These are phyloP conservation scores for Brasenia schreberi DNA, from an alignment of 164 flowering plant genomes.

Conservation along the genomic window DNA sequence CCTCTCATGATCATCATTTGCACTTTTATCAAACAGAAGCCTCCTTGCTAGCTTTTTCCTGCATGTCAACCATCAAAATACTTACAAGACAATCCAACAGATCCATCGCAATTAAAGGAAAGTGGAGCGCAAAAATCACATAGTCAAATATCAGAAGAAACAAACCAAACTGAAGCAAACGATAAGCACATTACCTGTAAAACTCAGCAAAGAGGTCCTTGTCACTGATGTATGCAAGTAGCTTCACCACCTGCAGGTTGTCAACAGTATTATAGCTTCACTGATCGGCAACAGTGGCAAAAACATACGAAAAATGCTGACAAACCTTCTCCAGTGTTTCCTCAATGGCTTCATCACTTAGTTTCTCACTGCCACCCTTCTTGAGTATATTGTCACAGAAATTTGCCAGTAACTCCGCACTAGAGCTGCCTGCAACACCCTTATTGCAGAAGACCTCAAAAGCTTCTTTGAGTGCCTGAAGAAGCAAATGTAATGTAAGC, in stretches of 20 bases:
- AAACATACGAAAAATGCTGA: too few species aligned
- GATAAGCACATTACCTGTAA: conserved; percentile 37
- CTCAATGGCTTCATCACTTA: conserved; percentile 92
- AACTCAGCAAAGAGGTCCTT: conserved; percentile 94
- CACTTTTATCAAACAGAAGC: conserved; percentile 85
- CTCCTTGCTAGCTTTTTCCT: conserved; percentile 93
- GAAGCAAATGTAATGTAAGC: neutral
- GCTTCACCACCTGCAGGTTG: conserved; percentile 62
- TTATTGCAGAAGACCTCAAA: conserved; percentile 92
- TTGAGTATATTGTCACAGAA: conserved; percentile 91
- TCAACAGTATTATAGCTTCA: neutral
- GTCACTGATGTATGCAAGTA: conserved; percentile 87
- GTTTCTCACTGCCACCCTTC: conserved; percentile 92
- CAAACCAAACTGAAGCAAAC: neutral
- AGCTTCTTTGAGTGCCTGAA: conserved; percentile 85
- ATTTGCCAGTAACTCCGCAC: conserved; percentile 90
- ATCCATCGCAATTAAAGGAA: too few species aligned
- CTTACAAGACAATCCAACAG: neutral
- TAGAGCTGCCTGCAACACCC: conserved; percentile 77
- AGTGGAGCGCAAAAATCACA: neutral
- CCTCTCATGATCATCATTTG: conserved; percentile 92
- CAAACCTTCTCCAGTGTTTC: conserved; percentile 84
- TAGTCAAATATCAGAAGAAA: neutral
- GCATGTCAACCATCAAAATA: conserved; percentile 3
- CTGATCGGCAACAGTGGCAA: too few species aligned